Evolutionary conservation across 2,329 filamentous ascomycete genomes (phyloP).

Genomic region (Fusarium mexicanum): DNA sequence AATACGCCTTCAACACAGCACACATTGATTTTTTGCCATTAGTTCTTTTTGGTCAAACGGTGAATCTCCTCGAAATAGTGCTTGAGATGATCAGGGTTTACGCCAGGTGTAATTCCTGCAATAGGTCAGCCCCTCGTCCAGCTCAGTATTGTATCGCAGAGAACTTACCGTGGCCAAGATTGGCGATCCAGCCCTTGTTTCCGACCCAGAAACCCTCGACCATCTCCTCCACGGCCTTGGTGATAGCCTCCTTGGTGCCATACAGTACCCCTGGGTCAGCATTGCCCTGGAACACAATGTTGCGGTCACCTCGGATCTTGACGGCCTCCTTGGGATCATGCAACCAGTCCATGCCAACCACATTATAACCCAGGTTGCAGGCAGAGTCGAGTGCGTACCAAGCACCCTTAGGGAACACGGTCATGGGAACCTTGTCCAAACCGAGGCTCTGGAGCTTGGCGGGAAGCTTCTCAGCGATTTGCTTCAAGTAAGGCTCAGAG

Average conservation of each 20-base stretch:
- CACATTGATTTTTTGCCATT: neutral
- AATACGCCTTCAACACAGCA: neutral
- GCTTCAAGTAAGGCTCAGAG: slow-evolving; percentile 83
- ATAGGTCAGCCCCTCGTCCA: slow-evolving; percentile 15
- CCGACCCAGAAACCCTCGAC: slow-evolving; percentile 82
- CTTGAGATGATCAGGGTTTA: slow-evolving; percentile 91
- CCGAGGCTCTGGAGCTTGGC: slow-evolving; percentile 76
- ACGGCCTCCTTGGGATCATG: slow-evolving; percentile 88
- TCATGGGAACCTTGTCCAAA: slow-evolving; percentile 89
- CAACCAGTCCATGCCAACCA: slow-evolving; percentile 94
- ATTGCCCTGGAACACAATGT: slow-evolving; percentile 88
- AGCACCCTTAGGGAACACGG: slow-evolving; percentile 96
- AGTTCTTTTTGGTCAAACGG: slow-evolving; percentile 65
- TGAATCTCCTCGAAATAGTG: slow-evolving; percentile 96
- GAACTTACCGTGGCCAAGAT: slow-evolving; percentile 87
- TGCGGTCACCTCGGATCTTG: slow-evolving; percentile 78
- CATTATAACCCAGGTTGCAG: slow-evolving; percentile 89
- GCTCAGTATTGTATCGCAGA: neutral
- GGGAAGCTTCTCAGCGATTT: slow-evolving; percentile 86
- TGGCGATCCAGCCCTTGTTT: slow-evolving; percentile 95
- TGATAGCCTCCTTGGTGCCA: slow-evolving; percentile 83
- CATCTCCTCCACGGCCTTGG: slow-evolving; percentile 83
- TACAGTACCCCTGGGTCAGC: slow-evolving; percentile 95
- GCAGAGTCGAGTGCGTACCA: slow-evolving; percentile 93
- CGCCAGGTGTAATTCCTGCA: slow-evolving; percentile 88